Evolutionary conservation across 1,139 yeast genomes (phyloP).

Genomic region (Lodderomyces orthopsilosis): DNA sequence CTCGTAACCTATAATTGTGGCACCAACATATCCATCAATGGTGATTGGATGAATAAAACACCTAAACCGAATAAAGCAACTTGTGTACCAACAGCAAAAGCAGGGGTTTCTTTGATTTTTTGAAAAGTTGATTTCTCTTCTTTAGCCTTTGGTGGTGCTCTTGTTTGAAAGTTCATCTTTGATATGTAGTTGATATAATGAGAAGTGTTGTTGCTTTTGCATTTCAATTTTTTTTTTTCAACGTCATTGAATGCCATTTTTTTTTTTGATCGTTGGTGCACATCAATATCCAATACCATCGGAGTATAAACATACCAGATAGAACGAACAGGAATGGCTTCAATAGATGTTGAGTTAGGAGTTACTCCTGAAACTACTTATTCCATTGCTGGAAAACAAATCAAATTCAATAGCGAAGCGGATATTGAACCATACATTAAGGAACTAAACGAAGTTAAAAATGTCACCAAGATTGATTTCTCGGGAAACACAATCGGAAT

Average conservation of each 20-base stretch:
- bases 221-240: conserved; percentile 7
- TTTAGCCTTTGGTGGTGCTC: conserved; percentile 21
- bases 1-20: conserved; percentile 52
- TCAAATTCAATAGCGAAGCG: conserved; percentile 69
- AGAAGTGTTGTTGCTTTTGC: neutral
- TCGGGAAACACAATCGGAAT: conserved; percentile 95
- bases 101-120: conserved; percentile 59
- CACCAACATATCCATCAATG: conserved; percentile 77
- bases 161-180: conserved; percentile 24
- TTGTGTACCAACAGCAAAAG: conserved; percentile 61
- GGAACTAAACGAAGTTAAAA: conserved; percentile 41
- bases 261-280: conserved; percentile 2
- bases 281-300: neutral
- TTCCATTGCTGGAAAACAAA: conserved; percentile 73
- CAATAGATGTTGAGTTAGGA: conserved; percentile 27
- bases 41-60: conserved; percentile 71
- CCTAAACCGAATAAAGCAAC: conserved; percentile 67
- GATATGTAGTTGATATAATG: neutral
- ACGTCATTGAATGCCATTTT: neutral
- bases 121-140: conserved; percentile 39
- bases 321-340: conserved; percentile 18
- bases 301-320: conserved; percentile 2
- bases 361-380: conserved; percentile 32
- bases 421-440: conserved; percentile 68
- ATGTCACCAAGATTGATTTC: conserved; percentile 63